Evolutionary conservation across 2,329 filamentous ascomycete species (phyloP).

Genomic region (Pseudogymnoascus sp.): DNA sequence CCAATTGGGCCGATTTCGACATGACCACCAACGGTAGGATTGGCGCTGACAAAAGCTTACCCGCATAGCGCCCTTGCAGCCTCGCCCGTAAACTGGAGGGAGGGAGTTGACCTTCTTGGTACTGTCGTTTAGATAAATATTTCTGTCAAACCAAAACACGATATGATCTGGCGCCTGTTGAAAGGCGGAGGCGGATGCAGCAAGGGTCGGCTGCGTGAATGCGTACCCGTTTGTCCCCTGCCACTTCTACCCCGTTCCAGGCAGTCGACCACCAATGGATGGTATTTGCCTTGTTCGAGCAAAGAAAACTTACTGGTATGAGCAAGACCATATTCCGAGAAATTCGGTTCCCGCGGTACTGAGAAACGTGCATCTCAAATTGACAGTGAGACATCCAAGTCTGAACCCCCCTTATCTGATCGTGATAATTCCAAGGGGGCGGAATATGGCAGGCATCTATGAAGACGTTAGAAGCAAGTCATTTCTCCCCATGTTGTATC

Average conservation of each 20-base stretch:
- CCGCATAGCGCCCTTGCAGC: slow-evolving; percentile 2
- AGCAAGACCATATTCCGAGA: neutral
- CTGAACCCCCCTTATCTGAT: neutral
- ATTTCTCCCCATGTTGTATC: neutral
- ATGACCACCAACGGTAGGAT: neutral
- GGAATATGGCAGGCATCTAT: neutral
- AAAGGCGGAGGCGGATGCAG: slow-evolving; percentile 7
- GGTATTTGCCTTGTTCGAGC: neutral
- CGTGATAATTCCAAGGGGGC: neutral
- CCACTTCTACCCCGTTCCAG: neutral
- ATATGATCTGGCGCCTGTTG: slow-evolving; percentile 8
- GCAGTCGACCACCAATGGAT: neutral
- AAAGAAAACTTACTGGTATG: neutral
- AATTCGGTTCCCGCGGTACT: neutral
- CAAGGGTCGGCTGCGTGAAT: slow-evolving; percentile 2
- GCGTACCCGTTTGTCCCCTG: neutral
- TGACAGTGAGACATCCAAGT: neutral
- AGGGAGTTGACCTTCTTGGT: neutral
- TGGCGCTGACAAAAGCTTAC: neutral
- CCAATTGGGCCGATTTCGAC: neutral
- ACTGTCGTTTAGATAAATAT: slow-evolving; percentile 3
- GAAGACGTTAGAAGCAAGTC: neutral
- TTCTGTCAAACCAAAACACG: slow-evolving; percentile 2
- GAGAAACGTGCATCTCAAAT: neutral
- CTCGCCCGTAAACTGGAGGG: neutral